These are phyloP conservation scores for rapeseed (Brassica napus) DNA, from an alignment of 345 rosid genomes.

Conservation along the genomic window DNA sequence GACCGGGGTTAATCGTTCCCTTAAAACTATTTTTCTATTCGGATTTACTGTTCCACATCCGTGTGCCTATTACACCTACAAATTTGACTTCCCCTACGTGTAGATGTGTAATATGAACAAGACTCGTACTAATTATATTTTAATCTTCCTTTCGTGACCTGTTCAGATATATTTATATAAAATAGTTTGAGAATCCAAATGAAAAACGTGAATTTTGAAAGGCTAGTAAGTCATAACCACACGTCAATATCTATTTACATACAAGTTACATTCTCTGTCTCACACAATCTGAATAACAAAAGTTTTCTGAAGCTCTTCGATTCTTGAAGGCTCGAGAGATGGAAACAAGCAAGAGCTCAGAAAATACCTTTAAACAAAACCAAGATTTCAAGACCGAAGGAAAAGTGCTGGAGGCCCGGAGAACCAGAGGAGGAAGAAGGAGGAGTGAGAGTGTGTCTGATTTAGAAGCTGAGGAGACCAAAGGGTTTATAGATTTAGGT, in stretches of 20 bases:
- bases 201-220: conserved; percentile 25
- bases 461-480: conserved; percentile 74
- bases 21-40: not conserved
- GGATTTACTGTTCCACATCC: not conserved
- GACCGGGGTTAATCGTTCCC: too few species aligned
- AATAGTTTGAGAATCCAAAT: not conserved
- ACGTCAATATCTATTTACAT: conserved; percentile 6
- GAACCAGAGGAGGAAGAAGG: conserved; percentile 22
- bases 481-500: conserved; percentile 92
- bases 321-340: conserved; percentile 51
- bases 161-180: not conserved
- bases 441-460: conserved; percentile 60
- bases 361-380: conserved; percentile 18
- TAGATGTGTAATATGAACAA: conserved; percentile 17
- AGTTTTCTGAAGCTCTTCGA: conserved; percentile 21
- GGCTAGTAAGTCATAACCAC: conserved; percentile 14
- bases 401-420: conserved; percentile 44
- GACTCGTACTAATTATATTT: not conserved
- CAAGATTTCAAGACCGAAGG: conserved; percentile 37
- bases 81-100: conserved; percentile 18
- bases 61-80: not conserved
- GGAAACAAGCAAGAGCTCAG: conserved; percentile 44
- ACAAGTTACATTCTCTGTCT: not conserved
- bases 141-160: not conserved
- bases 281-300: not conserved